Percentiles rank a stretch among this genome's conserved stretches.
These are phyloP conservation scores for Solanum medicagineum DNA, from an alignment of 257 asterid genomes.

Conservation along the genomic window DNA sequence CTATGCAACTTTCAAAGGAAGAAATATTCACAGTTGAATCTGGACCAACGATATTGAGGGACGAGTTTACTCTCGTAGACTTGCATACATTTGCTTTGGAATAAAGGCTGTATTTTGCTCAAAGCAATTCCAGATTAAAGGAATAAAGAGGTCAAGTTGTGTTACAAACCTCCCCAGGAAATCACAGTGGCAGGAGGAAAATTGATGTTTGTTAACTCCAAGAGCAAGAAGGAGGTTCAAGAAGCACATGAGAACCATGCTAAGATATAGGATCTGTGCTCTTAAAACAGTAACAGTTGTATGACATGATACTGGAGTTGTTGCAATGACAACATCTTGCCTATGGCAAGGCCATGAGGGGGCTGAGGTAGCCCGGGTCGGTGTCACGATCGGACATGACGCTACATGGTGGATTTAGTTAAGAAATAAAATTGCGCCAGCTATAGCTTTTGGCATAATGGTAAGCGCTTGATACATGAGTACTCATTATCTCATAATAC, in stretches of 20 bases:
- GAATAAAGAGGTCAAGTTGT: background rate
- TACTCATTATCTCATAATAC: background rate
- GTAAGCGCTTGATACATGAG: background rate
- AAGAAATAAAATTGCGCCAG: too few species aligned
- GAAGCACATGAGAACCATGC: background rate
- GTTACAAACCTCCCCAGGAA: background rate
- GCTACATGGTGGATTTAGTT: too few species aligned
- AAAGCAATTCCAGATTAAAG: background rate
- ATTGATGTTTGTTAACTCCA: background rate
- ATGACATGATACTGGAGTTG: background rate
- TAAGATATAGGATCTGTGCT: background rate
- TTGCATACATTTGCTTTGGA: background rate
- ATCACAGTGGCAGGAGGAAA: background rate
- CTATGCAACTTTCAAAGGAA: background rate
- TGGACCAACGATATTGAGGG: background rate
- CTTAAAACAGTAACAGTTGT: background rate
- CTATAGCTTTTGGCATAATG: too few species aligned
- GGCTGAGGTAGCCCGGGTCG: too few species aligned
- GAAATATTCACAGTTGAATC: background rate
- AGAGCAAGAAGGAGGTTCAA: background rate
- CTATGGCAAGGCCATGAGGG: too few species aligned
- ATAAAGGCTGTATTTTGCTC: background rate
- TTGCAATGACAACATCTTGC: too few species aligned
- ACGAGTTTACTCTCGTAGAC: background rate
- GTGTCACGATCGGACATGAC: too few species aligned